A percentile compares a stretch with the other conserved stretches of the same genome.
These are phyloP conservation scores for Cicer arietinum DNA, from an alignment of 306 rosid genomes.

Conservation along the genomic window DNA sequence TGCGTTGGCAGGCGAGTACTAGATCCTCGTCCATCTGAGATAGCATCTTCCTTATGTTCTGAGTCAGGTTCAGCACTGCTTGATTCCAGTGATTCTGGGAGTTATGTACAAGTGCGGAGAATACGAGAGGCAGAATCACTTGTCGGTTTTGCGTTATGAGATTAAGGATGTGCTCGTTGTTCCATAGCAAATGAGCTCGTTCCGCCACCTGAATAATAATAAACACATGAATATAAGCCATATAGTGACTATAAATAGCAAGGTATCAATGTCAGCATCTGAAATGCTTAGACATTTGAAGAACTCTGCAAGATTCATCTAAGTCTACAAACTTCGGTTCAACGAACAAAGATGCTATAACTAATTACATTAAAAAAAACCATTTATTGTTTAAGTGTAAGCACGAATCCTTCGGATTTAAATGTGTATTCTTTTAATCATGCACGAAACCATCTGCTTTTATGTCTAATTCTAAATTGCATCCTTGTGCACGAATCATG, in stretches of 20 bases:
- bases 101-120: conserved; percentile 85
- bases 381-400: neutral
- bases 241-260: conserved; percentile 8
- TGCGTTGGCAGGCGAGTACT: conserved; percentile 73
- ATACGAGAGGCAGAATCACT: conserved; percentile 80
- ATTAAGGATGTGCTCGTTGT: conserved; percentile 83
- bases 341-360: conserved; percentile 30
- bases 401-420: too few relatives aligned
- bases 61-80: conserved; percentile 88
- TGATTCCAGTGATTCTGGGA: conserved; percentile 91
- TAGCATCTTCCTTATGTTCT: conserved; percentile 77
- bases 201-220: conserved; percentile 77
- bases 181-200: conserved; percentile 94
- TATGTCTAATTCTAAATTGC: too few relatives aligned
- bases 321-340: conserved; percentile 23
- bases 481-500: neutral
- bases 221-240: conserved; percentile 10
- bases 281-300: conserved; percentile 17
- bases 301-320: conserved; percentile 1
- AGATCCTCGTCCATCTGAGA: conserved; percentile 90
- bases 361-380: neutral
- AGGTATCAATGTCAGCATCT: neutral
- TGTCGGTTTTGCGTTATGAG: conserved; percentile 84
- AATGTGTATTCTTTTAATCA: too few relatives aligned
- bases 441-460: too few relatives aligned